Evolutionary conservation across 257 asterid genomes (phyloP).

Genomic region (Anisodus acutangulus): DNA sequence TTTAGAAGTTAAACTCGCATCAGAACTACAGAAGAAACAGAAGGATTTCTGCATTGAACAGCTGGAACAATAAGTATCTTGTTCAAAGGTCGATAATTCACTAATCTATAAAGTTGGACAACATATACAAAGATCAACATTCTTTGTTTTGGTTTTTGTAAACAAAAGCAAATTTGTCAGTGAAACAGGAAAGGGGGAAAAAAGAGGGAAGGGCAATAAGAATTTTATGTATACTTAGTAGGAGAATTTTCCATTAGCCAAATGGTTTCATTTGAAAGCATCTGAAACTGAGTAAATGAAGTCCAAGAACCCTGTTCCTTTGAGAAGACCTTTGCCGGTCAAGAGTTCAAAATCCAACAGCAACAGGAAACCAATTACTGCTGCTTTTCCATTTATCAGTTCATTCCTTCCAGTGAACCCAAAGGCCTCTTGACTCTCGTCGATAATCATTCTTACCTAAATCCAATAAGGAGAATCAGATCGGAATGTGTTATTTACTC

Average conservation of each 20-base stretch:
- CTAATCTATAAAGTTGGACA: neutral
- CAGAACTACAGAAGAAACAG: conserved; percentile 2
- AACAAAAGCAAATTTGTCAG: neutral
- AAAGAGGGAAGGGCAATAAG: neutral
- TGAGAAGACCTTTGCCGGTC: conserved; percentile 89
- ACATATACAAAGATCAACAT: conserved; percentile 24
- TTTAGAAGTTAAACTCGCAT: neutral
- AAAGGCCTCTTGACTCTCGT: conserved; percentile 67
- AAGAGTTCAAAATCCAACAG: conserved; percentile 87
- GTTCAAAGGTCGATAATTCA: conserved; percentile 12
- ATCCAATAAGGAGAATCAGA: conserved; percentile 22
- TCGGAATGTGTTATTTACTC: neutral
- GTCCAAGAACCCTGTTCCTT: conserved; percentile 98
- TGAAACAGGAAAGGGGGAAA: neutral
- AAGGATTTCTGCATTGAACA: neutral
- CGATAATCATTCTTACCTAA: conserved; percentile 85
- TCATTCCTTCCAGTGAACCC: conserved; percentile 85
- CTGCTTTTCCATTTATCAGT: conserved; percentile 89
- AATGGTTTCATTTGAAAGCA: conserved; percentile 46
- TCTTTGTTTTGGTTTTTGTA: neutral
- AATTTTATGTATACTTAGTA: conserved; percentile 3
- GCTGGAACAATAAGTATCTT: neutral
- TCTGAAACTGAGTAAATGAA: conserved; percentile 78
- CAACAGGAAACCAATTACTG: conserved; percentile 79
- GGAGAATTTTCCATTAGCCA: neutral